A percentile compares a stretch with the other conserved stretches of the same genome.
phyloP scores from a whole-genome alignment of 2,329 filamentous ascomycete species.

The Xylariomycetidae sp. region DNA sequence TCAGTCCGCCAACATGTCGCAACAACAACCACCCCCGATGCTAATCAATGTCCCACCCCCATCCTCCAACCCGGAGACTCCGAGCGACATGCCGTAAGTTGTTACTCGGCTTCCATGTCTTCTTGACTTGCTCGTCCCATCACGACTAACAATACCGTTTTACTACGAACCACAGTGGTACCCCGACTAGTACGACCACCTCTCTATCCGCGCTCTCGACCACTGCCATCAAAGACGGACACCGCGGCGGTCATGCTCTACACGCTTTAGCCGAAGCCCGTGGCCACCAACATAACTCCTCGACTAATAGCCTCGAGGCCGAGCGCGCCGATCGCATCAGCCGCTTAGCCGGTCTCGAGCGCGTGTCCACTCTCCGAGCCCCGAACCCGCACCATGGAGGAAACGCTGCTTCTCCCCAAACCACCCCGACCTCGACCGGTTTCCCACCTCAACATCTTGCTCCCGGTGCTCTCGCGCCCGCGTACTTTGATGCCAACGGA shows the following conservation, averaged over 20 bases:
- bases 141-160: slow-evolving; percentile 14
- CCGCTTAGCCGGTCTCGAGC: slow-evolving; percentile 85
- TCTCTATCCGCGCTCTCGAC: slow-evolving; percentile 89
- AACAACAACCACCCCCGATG: slow-evolving; percentile 50
- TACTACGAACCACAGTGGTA: slow-evolving; percentile 66
- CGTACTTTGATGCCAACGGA: slow-evolving; percentile 77
- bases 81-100: slow-evolving; percentile 83
- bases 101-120: slow-evolving; percentile 8
- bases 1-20: slow-evolving; percentile 22
- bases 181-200: slow-evolving; percentile 87
- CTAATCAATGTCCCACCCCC: slow-evolving; percentile 81
- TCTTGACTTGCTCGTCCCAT: slow-evolving; percentile 9
- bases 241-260: slow-evolving; percentile 76
- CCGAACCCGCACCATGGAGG: slow-evolving; percentile 28
- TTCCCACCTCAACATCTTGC: slow-evolving; percentile 36
- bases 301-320: slow-evolving; percentile 74
- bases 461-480: slow-evolving; percentile 47
- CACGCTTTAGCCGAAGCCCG: slow-evolving; percentile 48
- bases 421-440: slow-evolving; percentile 45
- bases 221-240: slow-evolving; percentile 93
- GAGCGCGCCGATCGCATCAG: slow-evolving; percentile 95
- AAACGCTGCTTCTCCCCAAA: slow-evolving; percentile 42
- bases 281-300: slow-evolving; percentile 54
- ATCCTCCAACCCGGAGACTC: slow-evolving; percentile 77
- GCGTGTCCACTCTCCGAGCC: slow-evolving; percentile 71